Conservation (phyloP, 305 asterid genomes). For the Solanum chacoense region DNA sequence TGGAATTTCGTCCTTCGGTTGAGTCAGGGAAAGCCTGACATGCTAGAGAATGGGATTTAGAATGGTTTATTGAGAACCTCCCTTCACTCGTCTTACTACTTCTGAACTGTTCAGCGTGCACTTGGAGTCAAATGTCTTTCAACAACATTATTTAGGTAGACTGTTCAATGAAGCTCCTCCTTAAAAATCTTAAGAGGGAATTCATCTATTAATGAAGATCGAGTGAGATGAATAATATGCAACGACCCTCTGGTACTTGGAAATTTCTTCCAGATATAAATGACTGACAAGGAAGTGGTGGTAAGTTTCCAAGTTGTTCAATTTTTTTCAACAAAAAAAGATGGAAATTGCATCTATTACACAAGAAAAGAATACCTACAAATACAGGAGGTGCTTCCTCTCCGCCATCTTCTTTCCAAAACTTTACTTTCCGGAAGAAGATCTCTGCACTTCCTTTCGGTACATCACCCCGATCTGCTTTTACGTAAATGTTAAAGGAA, state of each 20-base stretch:
- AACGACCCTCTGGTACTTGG: background rate
- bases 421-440: constrained; percentile 96
- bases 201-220: background rate
- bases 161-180: background rate
- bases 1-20: background rate
- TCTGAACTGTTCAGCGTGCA: background rate
- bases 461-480: constrained; percentile 87
- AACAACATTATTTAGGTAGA: background rate
- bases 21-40: background rate
- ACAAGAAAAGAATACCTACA: constrained; percentile 57
- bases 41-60: background rate
- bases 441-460: constrained; percentile 97
- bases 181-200: background rate
- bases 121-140: background rate
- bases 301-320: background rate
- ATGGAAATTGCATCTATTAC: background rate
- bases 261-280: background rate
- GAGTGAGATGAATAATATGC: background rate
- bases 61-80: background rate
- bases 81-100: background rate
- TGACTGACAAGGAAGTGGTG: background rate
- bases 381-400: constrained; percentile 99
- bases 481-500: constrained; percentile 7
- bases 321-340: background rate
- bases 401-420: constrained; percentile 95